Conservation (phyloP, 2,329 filamentous ascomycete species). For the Cryphonectria carpinicola region DNA sequence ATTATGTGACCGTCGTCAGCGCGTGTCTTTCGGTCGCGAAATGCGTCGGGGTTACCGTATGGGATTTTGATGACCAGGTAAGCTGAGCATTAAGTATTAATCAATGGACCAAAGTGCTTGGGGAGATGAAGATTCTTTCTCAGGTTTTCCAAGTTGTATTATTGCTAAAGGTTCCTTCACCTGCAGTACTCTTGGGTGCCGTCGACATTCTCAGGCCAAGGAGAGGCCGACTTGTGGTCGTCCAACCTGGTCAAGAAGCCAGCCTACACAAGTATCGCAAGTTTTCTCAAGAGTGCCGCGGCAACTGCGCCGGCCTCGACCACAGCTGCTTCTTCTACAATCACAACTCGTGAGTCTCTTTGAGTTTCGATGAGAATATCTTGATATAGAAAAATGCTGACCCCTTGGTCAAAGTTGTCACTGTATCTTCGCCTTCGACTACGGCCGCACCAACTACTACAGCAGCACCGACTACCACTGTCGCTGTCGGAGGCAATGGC, state of each 20-base stretch:
- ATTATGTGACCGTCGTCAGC: slow-evolving; percentile 47
- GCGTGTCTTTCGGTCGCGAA: slow-evolving; percentile 40
- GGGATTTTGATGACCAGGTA: slow-evolving; percentile 45
- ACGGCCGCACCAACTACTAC: slow-evolving; percentile 6
- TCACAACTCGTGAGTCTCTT: slow-evolving; percentile 1
- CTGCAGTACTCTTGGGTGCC: slow-evolving; percentile 44
- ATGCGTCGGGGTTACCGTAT: slow-evolving; percentile 49
- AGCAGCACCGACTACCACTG: slow-evolving; percentile 1
- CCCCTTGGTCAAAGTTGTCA: background rate
- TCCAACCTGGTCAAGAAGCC: slow-evolving; percentile 42
- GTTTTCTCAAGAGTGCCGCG: slow-evolving; percentile 17
- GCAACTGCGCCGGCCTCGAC: slow-evolving; percentile 8
- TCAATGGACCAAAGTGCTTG: background rate
- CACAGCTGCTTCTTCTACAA: background rate
- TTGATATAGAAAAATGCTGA: background rate
- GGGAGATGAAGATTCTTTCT: background rate
- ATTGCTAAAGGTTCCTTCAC: background rate
- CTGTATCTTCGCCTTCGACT: background rate
- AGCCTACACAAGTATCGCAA: slow-evolving; percentile 37
- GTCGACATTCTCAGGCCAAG: slow-evolving; percentile 40
- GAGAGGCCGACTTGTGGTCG: slow-evolving; percentile 43
- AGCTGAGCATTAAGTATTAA: background rate
- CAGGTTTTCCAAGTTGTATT: background rate
- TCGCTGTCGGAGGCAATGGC: background rate
- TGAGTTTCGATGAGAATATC: background rate